Evolutionary conservation across 257 asterid species (phyloP), one percentile per base, ranked within the genome.

Genomic region (Solanum clarkiae): DNA sequence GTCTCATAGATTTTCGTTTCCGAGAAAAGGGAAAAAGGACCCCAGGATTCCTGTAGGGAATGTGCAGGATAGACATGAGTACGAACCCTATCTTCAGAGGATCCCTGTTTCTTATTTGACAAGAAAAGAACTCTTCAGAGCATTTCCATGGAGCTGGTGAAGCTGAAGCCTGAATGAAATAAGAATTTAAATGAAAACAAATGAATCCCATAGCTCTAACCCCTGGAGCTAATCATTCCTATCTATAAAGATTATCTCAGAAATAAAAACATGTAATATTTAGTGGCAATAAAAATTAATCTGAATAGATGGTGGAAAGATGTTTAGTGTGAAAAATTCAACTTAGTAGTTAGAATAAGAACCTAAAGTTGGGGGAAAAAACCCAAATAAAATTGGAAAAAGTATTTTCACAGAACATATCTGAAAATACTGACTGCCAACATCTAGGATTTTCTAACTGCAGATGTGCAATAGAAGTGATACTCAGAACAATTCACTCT

Each of bases 81-180:
- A 84, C 97, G 82, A 62, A 94, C 98, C 99, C 99, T 59, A 95
- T 85, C 84, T 95, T 95, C 45, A 96, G 98, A 86, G 98, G 99
- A 91, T 96, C 98, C 93, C 98, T 90, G 80, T 86, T 92, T 91
- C 90, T 90, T 88, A 96, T 93, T 84, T 88, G 95, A 86, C 81
- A 84, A 85, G 95, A 90, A 88, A 96, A 95, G 89, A 93, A 92
- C 86, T 94, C 98, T 90, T 96, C 99, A 70, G 99, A 96, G 90
- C 99, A 96, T 90, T 92, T 96, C 98, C 99, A 95, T 18, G 98
- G 94, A 90, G 92, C 99, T 70, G 99, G 98, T 74, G 98, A 92
- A 86, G 88, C 88, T 26, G 92, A 92, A 81, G 92, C 91, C 99
- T 96, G 92, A 84, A 86, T n/a, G 69, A 84, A 75, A 79, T 2